Percentiles rank a stretch among this genome's conserved stretches.
Conservation (phyloP, 495 filamentous ascomycete species). For the Neurospora sp. region DNA sequence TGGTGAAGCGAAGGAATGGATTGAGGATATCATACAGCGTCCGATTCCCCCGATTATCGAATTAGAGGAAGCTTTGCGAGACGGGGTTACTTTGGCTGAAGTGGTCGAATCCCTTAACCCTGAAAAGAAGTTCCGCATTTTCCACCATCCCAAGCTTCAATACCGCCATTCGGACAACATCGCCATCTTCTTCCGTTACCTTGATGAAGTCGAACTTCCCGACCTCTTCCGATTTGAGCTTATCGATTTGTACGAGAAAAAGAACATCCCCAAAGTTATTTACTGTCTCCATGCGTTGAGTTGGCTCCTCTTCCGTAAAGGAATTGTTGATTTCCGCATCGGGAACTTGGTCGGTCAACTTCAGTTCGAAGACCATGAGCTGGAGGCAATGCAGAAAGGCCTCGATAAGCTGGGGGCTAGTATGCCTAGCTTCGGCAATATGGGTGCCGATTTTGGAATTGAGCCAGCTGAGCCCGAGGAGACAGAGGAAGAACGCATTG, state of each 20-base stretch:
- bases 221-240: constrained; percentile 98
- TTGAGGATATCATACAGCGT: constrained; percentile 85
- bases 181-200: constrained; percentile 82
- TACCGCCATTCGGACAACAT: constrained; percentile 98
- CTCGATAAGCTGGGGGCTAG: constrained; percentile 88
- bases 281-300: constrained; percentile 97
- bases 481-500: constrained; percentile 80
- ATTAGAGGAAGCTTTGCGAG: constrained; percentile 82
- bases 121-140: constrained; percentile 65
- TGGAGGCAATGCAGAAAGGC: constrained; percentile 93
- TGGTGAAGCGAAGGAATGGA: constrained; percentile 98
- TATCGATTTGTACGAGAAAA: constrained; percentile 98
- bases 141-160: constrained; percentile 72
- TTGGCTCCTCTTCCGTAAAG: constrained; percentile 90
- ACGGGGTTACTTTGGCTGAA: constrained; percentile 93
- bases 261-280: constrained; percentile 98
- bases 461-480: constrained; percentile 62
- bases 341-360: constrained; percentile 97
- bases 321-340: constrained; percentile 89
- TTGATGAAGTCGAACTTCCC: constrained; percentile 87
- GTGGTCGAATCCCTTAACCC: constrained; percentile 87
- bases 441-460: constrained; percentile 89
- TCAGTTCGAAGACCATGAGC: constrained; percentile 94
- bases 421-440: constrained; percentile 96
- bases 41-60: constrained; percentile 92